phyloP scores from a whole-genome alignment of 1,284 basidiomycete species.

The Ganoderma leucocontextum region DNA sequence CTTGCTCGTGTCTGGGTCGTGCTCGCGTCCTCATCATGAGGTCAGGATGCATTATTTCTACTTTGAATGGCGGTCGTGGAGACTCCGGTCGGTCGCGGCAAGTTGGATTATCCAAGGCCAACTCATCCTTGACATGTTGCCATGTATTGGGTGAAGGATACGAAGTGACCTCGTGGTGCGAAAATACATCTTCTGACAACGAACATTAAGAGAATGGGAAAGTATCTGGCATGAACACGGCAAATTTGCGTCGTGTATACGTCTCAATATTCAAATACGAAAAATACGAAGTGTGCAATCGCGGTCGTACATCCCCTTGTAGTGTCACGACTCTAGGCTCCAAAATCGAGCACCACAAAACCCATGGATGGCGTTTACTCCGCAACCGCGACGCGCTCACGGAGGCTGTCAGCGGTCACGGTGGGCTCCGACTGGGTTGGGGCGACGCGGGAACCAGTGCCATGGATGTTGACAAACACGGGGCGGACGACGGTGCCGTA shows the following conservation, averaged over 20 bases:
- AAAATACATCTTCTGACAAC: not conserved
- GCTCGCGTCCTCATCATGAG: too few species aligned
- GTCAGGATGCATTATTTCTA: too few species aligned
- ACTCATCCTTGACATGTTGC: not conserved
- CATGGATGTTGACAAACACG: slow-evolving; percentile 40
- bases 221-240: not conserved
- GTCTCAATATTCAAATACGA: slow-evolving; percentile 3
- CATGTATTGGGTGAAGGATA: not conserved
- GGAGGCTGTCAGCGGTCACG: slow-evolving; percentile 50
- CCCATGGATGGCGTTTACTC: slow-evolving; percentile 31
- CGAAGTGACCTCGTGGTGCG: not conserved
- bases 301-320: not conserved
- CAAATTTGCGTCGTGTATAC: not conserved
- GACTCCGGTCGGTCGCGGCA: too few species aligned
- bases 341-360: not conserved
- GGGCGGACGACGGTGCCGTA: slow-evolving; percentile 43
- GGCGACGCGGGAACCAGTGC: slow-evolving; percentile 33
- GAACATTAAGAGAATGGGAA: not conserved
- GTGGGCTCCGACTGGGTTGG: slow-evolving; percentile 40
- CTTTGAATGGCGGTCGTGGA: too few species aligned
- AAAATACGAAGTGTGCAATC: not conserved
- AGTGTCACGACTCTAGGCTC: not conserved
- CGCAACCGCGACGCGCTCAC: slow-evolving; percentile 52
- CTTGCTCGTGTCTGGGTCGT: too few species aligned
- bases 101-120: not conserved